Conservation (phyloP, 768 basidiomycete species). For the Pleurotus citrinopileatus region DNA sequence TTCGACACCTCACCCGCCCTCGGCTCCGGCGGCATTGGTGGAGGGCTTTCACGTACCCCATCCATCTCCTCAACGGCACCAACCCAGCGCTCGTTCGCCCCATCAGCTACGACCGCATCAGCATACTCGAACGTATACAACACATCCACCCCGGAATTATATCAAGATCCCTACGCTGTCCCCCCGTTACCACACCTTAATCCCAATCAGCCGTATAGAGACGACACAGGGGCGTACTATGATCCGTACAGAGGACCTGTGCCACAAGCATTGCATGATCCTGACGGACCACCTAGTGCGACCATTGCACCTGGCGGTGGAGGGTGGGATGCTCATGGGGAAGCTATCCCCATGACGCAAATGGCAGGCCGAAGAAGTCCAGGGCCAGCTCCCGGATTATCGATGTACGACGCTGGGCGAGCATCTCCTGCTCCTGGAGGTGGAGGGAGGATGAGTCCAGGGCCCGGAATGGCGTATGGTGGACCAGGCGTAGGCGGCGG, state of each 20-base stretch:
- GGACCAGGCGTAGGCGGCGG: neutral
- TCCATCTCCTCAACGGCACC: constrained; percentile 21
- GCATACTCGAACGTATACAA: constrained; percentile 30
- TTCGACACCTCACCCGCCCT: constrained; percentile 71
- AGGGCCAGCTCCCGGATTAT: constrained; percentile 34
- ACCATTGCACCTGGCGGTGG: constrained; percentile 1
- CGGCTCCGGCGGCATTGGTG: constrained; percentile 33
- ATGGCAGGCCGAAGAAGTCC: constrained; percentile 40
- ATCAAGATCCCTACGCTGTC: constrained; percentile 74
- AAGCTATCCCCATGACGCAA: constrained; percentile 77
- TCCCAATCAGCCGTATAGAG: constrained; percentile 73
- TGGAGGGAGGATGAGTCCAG: constrained; percentile 18
- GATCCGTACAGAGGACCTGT: constrained; percentile 83
- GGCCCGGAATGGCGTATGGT: constrained; percentile 9
- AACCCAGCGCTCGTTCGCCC: neutral
- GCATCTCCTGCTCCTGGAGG: constrained; percentile 15
- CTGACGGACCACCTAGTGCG: constrained; percentile 17
- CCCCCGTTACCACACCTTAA: constrained; percentile 81
- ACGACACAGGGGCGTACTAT: constrained; percentile 68
- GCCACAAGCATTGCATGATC: constrained; percentile 58
- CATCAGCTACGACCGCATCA: neutral
- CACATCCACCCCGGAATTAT: constrained; percentile 50
- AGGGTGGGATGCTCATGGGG: constrained; percentile 38
- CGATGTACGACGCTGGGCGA: constrained; percentile 24
- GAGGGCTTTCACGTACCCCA: constrained; percentile 52